Evolutionary conservation across 352 stramenopile species (phyloP), one percentile per base, ranked within the genome.

Genomic region (Phytophthora macrochlamydospora): DNA sequence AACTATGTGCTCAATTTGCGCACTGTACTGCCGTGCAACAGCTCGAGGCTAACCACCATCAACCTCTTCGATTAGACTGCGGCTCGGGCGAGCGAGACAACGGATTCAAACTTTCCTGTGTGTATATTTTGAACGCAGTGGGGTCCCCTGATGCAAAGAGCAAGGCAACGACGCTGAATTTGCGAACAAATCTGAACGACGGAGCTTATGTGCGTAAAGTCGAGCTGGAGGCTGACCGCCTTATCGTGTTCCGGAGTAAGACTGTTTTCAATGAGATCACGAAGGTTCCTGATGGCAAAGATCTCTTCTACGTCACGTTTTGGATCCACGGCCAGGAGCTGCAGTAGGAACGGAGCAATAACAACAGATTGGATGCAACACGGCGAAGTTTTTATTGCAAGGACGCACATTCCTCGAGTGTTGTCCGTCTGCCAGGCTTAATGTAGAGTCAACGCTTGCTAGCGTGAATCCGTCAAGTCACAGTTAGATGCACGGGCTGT

Each of bases 261-360:
- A 62, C 54, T 1, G 83, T 94, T 29, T 58, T 87, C 31, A 91
- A 94, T 53, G 78, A 90, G 67, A 89, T 96, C 54, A 79, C 71
- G 30, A 30, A 50, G 4, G 62, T 90, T 5, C 56, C 38, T 1
- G 64, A 67, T 1, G 48, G 45, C 1, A 46, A 77, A 31, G 68
- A 79, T 12, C 71, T 91, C 14, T 81, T 88, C 35, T 92, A 84
- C 40, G 55, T 95, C 29, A 81, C 76, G n/a, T 93, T 93, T 59
- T 95, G 85, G 79, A 92, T 95, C 66, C 85, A 94, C 55, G 89
- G 89, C n/a, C 76, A 81, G 59, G 70, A 66, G 40, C 33, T 90
- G 7, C 59, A 54, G 38, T 73, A 73, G 52, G 18, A 53, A 40
- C 6, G 33, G 31, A 29, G 29, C 28, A 2, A 18, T 48, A 18